phyloP scores from a whole-genome alignment of 2,329 filamentous ascomycete genomes.

The Alternaria viburni region DNA sequence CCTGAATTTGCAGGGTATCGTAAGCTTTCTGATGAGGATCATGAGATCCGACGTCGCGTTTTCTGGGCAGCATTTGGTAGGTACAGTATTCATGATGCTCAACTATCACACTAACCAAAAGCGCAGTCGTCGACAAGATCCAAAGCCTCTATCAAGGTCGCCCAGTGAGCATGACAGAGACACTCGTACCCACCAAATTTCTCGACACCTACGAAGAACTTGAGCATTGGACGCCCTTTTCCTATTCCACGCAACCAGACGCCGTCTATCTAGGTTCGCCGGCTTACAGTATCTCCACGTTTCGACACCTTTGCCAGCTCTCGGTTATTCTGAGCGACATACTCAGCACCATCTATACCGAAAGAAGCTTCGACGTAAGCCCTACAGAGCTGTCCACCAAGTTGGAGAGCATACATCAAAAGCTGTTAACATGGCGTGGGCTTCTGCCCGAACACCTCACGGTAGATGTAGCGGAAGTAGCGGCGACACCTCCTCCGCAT shows the following conservation, averaged over 20 bases:
- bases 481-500: conserved; percentile 46
- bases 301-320: conserved; percentile 52
- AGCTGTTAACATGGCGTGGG: conserved; percentile 53
- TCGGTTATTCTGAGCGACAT: conserved; percentile 56
- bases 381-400: conserved; percentile 47
- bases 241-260: conserved; percentile 35
- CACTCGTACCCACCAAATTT: conserved; percentile 56
- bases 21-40: conserved; percentile 54
- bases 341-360: conserved; percentile 46
- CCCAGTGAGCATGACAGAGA: conserved; percentile 56
- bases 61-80: conserved; percentile 55
- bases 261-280: conserved; percentile 46
- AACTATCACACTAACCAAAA: conserved; percentile 8
- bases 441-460: conserved; percentile 53
- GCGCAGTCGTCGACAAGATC: conserved; percentile 55
- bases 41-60: conserved; percentile 54
- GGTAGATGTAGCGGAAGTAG: conserved; percentile 42
- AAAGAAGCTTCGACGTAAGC: conserved; percentile 44
- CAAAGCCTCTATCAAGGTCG: conserved; percentile 63
- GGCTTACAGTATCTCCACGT: conserved; percentile 54
- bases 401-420: conserved; percentile 48
- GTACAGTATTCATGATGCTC: not conserved
- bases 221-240: conserved; percentile 59
- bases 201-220: conserved; percentile 61
- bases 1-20: conserved; percentile 37